Evolutionary conservation across 2,329 filamentous ascomycete species (phyloP), one percentile per base, ranked within the genome.

Genomic region (Aureobasidium sp.): DNA sequence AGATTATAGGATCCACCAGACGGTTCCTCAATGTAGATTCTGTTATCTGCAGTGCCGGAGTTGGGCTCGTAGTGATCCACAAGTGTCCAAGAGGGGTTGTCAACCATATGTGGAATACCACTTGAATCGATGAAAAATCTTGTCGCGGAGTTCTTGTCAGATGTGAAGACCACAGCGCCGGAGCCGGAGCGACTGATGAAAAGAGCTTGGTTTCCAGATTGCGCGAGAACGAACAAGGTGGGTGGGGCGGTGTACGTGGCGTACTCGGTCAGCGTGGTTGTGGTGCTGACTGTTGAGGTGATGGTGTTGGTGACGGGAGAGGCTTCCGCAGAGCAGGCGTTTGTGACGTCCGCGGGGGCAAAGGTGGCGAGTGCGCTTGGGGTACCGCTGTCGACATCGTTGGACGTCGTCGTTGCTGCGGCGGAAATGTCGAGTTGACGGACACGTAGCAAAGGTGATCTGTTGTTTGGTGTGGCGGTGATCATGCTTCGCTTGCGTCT

Each of bases 331-430:
- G 30, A 47, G 16, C 51, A 53, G 3, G 40, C 51, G 17, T 53
- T 39, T 11, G 38, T 38, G 11, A 53, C 34, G 24, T 53, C 51
- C 11, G 17, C 6, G 2, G 41, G 22, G 4, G 40, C 24, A 4
- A 53, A 39, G 2, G 40, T 53, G 40, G 51, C 39, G 21, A 53
- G 38, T n/a, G 17, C 21, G 16, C 25, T 32, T 14, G 51, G 30
- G 17, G 11, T 14, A 10, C 17, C 10, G 17, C 7, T 12, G 27
- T 30, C 12, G 27, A 6, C 12, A 12, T 30, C 27, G 27, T 30
- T 30, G 27, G 27, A 30, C 27, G 27, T 6, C 27, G 27, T 30
- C 27, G 27, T 6, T 30, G 6, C 27, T 30, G 27, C 12, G 27
- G 27, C 17, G 10, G 41, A 30, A 3, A 14, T 3, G 17, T 45